Conservation (phyloP, 768 basidiomycete genomes). For the Tubosaeta brunneosetosa region DNA sequence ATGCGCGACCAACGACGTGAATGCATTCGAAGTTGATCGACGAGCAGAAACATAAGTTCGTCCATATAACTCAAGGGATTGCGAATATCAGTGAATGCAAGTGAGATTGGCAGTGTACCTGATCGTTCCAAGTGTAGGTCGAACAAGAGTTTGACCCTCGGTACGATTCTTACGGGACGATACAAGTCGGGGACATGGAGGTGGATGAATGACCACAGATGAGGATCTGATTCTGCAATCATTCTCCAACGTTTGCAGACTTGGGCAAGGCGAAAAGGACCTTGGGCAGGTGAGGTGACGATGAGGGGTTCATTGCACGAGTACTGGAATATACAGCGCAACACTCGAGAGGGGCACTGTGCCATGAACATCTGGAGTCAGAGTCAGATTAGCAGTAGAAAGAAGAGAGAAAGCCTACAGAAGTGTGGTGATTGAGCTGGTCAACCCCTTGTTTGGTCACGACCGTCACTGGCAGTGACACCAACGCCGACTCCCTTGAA, state of each 20-base stretch:
- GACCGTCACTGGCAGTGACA: too few relatives aligned
- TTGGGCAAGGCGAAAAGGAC: slow-evolving; percentile 10
- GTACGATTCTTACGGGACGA: background rate
- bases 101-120: slow-evolving; percentile 9
- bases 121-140: slow-evolving; percentile 14
- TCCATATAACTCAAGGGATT: background rate
- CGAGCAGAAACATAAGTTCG: slow-evolving; percentile 7
- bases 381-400: too few relatives aligned
- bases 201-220: slow-evolving; percentile 20
- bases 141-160: background rate
- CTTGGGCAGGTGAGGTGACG: background rate
- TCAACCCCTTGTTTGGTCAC: too few relatives aligned
- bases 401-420: too few relatives aligned
- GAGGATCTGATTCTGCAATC: slow-evolving; percentile 5
- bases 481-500: too few relatives aligned
- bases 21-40: slow-evolving; percentile 10
- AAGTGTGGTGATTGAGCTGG: too few relatives aligned
- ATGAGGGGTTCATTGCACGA: background rate
- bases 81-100: slow-evolving; percentile 18
- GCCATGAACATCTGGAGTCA: too few relatives aligned
- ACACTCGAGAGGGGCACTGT: too few relatives aligned
- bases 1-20: slow-evolving; percentile 16
- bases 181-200: slow-evolving; percentile 8
- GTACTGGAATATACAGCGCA: background rate
- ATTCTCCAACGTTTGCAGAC: slow-evolving; percentile 21